Percentiles rank a stretch among this genome's conserved stretches.
Evolutionary conservation across 2,329 filamentous ascomycete genomes (phyloP).

Genomic region (Trichoderma endophyticum): DNA sequence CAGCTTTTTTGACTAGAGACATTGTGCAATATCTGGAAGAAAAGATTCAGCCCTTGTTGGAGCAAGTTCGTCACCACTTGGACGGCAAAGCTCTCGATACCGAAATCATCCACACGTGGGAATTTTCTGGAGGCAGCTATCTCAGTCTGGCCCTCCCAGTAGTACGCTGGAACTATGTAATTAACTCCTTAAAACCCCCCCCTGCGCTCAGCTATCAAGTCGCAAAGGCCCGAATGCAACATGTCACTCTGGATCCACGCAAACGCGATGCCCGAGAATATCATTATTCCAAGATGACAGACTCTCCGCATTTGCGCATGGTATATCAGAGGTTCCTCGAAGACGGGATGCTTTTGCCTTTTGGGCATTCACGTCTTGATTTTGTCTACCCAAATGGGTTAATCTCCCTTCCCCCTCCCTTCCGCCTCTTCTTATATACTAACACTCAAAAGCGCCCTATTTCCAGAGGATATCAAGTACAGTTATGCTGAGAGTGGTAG

Average conservation of each 20-base stretch:
- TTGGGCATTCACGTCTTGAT: not conserved
- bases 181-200: not conserved
- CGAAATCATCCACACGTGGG: not conserved
- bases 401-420: not conserved
- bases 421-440: not conserved
- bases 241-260: not conserved
- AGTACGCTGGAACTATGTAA: not conserved
- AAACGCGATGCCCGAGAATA: not conserved
- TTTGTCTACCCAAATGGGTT: not conserved
- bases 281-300: not conserved
- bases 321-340: not conserved
- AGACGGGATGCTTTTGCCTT: not conserved
- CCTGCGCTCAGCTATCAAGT: not conserved
- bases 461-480: not conserved
- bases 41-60: not conserved
- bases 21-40: not conserved
- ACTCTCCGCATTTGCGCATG: not conserved
- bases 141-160: not conserved
- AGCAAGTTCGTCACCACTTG: not conserved
- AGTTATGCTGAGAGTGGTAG: not conserved
- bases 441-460: not conserved
- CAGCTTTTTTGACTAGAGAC: not conserved
- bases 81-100: not conserved
- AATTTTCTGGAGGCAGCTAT: not conserved
- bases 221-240: not conserved